Evolutionary conservation across 2,329 filamentous ascomycete genomes (phyloP), one percentile per base, ranked within the genome.

Genomic region (Achaetomium macrosporum): DNA sequence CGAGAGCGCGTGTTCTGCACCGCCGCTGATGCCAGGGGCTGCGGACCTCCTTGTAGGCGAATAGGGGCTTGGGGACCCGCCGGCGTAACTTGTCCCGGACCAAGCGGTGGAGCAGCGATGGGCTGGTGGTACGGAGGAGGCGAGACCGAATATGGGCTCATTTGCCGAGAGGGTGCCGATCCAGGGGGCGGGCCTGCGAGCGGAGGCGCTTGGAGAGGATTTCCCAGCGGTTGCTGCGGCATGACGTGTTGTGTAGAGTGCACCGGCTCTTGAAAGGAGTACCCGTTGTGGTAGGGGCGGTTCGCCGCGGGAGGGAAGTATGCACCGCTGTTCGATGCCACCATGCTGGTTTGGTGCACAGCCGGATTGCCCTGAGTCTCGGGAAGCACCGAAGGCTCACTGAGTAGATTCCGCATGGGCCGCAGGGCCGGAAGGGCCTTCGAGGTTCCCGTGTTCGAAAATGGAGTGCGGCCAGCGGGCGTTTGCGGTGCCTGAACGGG

Each of bases 261-360:
- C 35, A 64, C 47, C 6, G 62, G 65, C 19, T 71, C 69, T 12
- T 66, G 63, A 4, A 66, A 43, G 4, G 65, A 64, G 54, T 67
- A 70, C 2, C 62, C 60, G 45, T 69, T 69, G 45, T 72, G 69
- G 50, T 64, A 72, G 0, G 69, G 57, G 2, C 69, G 67, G 39
- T 59, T 55, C 5, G 68, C 63, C 1, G 65, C 63, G 1, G 69
- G 66, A 5, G 69, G 67, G 43, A 66, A 72, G 55, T 64, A 71
- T 25, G 47, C 60, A 17, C 69, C 69, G 10, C 65, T 68, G 51
- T 69, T 70, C 1, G 67, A 63, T 8, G 66, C 62, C 7, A 70
- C 50, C 58, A 63, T 61, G 47, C 41, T 56, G 19, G 54, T 44
- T 17, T 61, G 61, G n/a, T 60, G 59, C 16, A 55, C 40, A 2